These are phyloP conservation scores for Pseudogymnoascus sp. DNA, from an alignment of 2,329 filamentous ascomycete species.

Conservation along the genomic window DNA sequence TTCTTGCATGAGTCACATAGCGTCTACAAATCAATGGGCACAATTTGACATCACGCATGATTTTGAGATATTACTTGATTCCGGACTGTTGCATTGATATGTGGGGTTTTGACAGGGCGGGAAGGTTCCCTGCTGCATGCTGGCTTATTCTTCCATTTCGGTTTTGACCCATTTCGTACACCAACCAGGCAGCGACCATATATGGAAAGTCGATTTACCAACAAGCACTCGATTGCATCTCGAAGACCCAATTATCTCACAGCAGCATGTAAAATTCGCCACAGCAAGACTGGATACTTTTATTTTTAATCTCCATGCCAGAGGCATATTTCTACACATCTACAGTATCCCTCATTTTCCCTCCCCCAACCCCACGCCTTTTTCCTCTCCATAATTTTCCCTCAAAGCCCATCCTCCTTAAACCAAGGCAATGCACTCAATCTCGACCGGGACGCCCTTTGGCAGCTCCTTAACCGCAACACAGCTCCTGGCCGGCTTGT, in stretches of 20 bases:
- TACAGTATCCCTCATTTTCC: not conserved
- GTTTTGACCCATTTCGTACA: not conserved
- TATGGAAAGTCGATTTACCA: not conserved
- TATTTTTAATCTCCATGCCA: not conserved
- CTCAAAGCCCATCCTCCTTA: slow-evolving; percentile 28
- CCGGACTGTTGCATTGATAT: not conserved
- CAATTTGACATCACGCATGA: slow-evolving; percentile 9
- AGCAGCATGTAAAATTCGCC: not conserved
- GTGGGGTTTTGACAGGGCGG: not conserved
- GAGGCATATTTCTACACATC: slow-evolving; percentile 1
- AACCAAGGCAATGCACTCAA: slow-evolving; percentile 77
- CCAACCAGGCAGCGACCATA: not conserved
- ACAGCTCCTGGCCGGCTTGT: slow-evolving; percentile 85
- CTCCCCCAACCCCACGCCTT: not conserved
- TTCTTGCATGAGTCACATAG: slow-evolving; percentile 18
- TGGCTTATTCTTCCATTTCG: not conserved
- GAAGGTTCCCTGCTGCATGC: not conserved
- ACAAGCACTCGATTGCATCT: not conserved
- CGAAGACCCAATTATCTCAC: not conserved
- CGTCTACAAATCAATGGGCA: slow-evolving; percentile 16
- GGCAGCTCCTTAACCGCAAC: slow-evolving; percentile 87
- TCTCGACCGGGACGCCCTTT: slow-evolving; percentile 82
- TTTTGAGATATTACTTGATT: slow-evolving; percentile 6
- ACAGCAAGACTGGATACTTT: not conserved
- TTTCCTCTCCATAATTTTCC: not conserved